phyloP scores from a whole-genome alignment of 106 monocot species.

The Dendrobium catenatum region DNA sequence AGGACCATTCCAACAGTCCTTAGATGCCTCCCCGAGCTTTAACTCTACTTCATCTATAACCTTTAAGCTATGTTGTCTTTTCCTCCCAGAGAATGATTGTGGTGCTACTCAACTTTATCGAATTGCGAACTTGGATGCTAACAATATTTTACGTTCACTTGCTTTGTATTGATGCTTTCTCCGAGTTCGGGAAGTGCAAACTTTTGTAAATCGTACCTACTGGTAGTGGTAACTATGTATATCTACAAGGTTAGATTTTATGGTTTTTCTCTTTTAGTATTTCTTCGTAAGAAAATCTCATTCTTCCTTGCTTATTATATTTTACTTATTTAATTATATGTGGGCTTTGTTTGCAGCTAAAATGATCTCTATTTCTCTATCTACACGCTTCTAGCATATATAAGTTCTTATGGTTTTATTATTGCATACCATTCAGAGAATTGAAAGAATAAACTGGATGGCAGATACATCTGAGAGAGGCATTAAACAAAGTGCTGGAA shows the following conservation, averaged over 20 bases:
- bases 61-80: too few relatives aligned
- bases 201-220: not conserved
- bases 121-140: not conserved
- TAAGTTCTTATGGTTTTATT: not conserved
- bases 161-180: not conserved
- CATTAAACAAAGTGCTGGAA: conserved; percentile 63
- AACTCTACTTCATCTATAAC: too few relatives aligned
- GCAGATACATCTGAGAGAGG: conserved; percentile 77
- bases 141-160: not conserved
- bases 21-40: too few relatives aligned
- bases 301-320: not conserved
- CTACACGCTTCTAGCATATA: not conserved
- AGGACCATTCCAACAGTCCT: too few relatives aligned
- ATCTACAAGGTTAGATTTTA: not conserved
- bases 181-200: not conserved
- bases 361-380: not conserved
- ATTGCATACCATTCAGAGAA: conserved; percentile 31
- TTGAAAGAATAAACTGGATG: conserved; percentile 88
- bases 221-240: not conserved
- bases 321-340: not conserved
- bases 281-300: not conserved
- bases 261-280: not conserved
- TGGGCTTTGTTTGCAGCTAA: not conserved
- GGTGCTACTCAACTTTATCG: not conserved
- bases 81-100: too few relatives aligned